Base-by-base conservation (phyloP, 2,329 filamentous ascomycete genomes). In the Botrytis galanthina region DNA sequence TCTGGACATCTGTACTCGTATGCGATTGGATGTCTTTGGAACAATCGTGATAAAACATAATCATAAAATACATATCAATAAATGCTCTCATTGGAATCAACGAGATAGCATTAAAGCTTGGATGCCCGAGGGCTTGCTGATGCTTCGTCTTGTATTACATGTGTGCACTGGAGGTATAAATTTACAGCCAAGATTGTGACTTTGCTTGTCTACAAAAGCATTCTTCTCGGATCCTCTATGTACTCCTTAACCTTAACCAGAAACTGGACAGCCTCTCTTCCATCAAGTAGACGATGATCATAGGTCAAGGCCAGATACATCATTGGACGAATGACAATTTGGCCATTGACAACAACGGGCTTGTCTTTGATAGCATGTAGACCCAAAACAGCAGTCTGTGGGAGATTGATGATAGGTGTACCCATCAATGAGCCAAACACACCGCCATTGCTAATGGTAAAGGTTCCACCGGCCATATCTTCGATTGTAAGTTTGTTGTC, bases 301-400 rank as follows among this genome's bases (percentile, higher is more conserved):
- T 99, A 99, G 22, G 96, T 99, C 74, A 99, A 88, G 60, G 96
- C 96, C 77, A 99, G 89, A 84, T 97, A 98, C 96, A 99, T 99
- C 94, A 99, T 98, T n/a, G 96, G 96, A 78, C 96, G 90, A 78
- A 97, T 93, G 83, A 98, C 95, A 73, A 98, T 87, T 86, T 98
- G 97, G 81, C 96, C 96, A 80, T 98, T 94, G 75, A 98, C 87
- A 39, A 89, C 95, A 70, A 98, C 90, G 4, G 95, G 91, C 80
- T 92, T 93, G 72, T 99, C 94, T 86, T 99, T 99, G 84, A 98
- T 98, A 64, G 95, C 94, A 83, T 99, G 95, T 35, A 98, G 90
- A 77, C 95, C 95, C 74, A 98, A 88, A 16, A 98, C 95, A 73
- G 94, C 93, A 74, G 93, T 95, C 82, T 98, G 95, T 22, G 95